Conservation (phyloP, 352 stramenopile genomes). For the Pythium brassicae region DNA sequence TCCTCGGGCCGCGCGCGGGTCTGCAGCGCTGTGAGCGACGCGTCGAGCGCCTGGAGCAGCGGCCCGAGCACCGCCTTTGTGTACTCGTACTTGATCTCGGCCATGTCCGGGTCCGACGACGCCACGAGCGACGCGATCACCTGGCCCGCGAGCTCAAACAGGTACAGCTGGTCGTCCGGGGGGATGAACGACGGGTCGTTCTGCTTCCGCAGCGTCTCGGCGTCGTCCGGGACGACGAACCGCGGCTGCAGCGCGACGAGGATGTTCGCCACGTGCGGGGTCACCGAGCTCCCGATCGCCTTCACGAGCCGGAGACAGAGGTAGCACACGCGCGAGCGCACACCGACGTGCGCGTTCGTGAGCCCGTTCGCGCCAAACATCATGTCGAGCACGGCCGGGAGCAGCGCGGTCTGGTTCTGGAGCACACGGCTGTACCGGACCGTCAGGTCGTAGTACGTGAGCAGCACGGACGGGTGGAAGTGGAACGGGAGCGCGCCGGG, state of each 20-base stretch:
- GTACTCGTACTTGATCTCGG: conserved; percentile 75
- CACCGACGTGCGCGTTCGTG: conserved; percentile 42
- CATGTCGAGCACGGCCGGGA: conserved; percentile 68
- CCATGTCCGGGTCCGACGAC: conserved; percentile 21
- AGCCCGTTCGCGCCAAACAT: conserved; percentile 81
- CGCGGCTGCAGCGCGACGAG: conserved; percentile 60
- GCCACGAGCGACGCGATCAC: conserved; percentile 65
- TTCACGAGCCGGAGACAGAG: conserved; percentile 81
- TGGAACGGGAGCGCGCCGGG: conserved; percentile 19
- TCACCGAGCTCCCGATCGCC: conserved; percentile 52
- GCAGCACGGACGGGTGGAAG: conserved; percentile 44
- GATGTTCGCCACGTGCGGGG: conserved; percentile 77
- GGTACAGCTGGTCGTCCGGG: conserved; percentile 77
- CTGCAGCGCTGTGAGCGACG: conserved; percentile 30
- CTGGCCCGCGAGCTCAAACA: conserved; percentile 83
- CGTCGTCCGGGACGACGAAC: conserved; percentile 47
- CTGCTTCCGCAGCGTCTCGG: conserved; percentile 25
- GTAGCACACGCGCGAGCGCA: conserved; percentile 83
- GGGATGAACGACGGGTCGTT: conserved; percentile 51
- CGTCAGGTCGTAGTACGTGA: conserved; percentile 81
- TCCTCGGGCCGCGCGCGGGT: conserved; percentile 31
- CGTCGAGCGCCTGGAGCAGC: conserved; percentile 60
- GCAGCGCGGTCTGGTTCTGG: conserved; percentile 59
- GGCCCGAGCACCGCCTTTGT: conserved; percentile 68
- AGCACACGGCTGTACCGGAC: conserved; percentile 75